Evolutionary conservation across 2,329 filamentous ascomycete genomes (phyloP), one percentile per base, ranked within the genome.

Genomic region (Sporothrix schenckii): DNA sequence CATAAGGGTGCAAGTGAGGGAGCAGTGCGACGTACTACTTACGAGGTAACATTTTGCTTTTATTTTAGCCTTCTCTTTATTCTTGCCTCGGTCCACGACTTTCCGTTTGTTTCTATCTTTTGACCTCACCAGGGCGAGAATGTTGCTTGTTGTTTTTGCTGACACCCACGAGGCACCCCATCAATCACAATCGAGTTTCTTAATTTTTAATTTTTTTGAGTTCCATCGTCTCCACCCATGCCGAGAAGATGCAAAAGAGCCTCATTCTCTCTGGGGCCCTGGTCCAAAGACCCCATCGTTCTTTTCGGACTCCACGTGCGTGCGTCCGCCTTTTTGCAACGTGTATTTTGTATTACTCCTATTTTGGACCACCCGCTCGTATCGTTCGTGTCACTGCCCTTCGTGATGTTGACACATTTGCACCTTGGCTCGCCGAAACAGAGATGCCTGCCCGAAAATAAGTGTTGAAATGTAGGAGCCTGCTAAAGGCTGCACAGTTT

Each of bases 191-290:
- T 11, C 58, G n/a, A 47, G 58, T 27, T 63, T 58, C 19, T 13
- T n/a, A n/a, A 2, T 16, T 16, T n/a, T 9, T 39, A 3, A 2
- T 41, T n/a, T 24, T 44, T 60, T 19, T 11, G 30, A 11, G 39
- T 60, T 41, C n/a, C 30, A 21, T 21, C 14, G 7, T 14, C 60
- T 21, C 13, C 41, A 16, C 61, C 5, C 27, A 19, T 30, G 44
- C 44, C 61, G 21, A 30, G 34, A 49, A n/a, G 21, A 44, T 65
- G 61, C 24, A 66, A 52, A n/a, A 66, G 65, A 67, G 65, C 65
- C 65, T 67, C 65, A 53, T 54, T 67, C 34, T 67, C 65, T 21
- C 14, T 44, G 34, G 49, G n/a, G 19, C 9, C 21, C 30, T 39
- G 24, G 56, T 19, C 41, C 44, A 19, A 13, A 27, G 27, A 34